A percentile compares a stretch with the other conserved stretches of the same genome.
Conservation (phyloP, 495 filamentous ascomycete species). For the Talaromyces thailandensis region DNA sequence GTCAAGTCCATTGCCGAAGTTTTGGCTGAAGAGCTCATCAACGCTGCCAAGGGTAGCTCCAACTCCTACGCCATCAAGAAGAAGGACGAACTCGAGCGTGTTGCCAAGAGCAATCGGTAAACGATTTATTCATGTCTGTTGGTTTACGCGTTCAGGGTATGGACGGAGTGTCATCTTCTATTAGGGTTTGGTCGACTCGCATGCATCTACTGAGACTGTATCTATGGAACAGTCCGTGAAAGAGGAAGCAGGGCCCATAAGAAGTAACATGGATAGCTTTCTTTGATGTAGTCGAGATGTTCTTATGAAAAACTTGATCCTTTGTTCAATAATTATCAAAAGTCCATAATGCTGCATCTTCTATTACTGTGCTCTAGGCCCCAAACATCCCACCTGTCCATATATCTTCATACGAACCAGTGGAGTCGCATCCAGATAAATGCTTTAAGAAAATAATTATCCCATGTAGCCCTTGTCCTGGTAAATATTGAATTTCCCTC, state of each 20-base stretch:
- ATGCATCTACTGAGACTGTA: constrained; percentile 39
- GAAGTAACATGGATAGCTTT: constrained; percentile 36
- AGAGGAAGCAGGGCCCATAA: constrained; percentile 30
- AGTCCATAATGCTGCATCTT: neutral
- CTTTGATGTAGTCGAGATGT: constrained; percentile 37
- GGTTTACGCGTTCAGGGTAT: constrained; percentile 30
- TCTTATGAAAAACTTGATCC: constrained; percentile 35
- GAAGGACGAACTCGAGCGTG: constrained; percentile 99
- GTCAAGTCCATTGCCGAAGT: constrained; percentile 98
- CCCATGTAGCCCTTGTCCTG: neutral
- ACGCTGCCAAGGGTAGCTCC: constrained; percentile 98
- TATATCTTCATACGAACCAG: neutral
- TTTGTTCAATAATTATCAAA: constrained; percentile 19
- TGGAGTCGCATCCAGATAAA: too few species aligned
- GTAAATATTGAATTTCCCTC: neutral
- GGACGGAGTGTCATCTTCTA: constrained; percentile 38
- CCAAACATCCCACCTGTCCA: neutral
- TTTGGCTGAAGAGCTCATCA: constrained; percentile 99
- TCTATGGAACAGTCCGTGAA: constrained; percentile 31
- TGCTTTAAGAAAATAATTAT: neutral
- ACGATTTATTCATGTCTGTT: constrained; percentile 35
- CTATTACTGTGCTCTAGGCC: neutral
- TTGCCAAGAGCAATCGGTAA: constrained; percentile 99
- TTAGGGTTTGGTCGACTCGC: constrained; percentile 40
- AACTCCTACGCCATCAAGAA: constrained; percentile 99